These are phyloP conservation scores for Metschnikowia continentalis DNA, from an alignment of 805 yeast species.

Conservation along the genomic window DNA sequence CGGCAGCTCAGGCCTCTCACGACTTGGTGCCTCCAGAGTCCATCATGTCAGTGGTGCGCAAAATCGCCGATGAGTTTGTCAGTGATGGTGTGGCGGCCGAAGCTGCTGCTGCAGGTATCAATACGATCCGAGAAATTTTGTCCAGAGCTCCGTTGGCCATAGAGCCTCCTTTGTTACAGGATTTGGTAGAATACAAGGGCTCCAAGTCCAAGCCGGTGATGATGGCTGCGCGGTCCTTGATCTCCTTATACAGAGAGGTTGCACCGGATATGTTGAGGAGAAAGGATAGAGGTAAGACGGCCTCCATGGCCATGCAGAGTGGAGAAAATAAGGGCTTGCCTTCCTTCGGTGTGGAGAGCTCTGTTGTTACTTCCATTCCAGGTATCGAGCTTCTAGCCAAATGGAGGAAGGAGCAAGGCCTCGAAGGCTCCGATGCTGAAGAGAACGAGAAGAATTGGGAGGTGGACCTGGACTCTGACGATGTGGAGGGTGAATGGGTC, in stretches of 20 bases:
- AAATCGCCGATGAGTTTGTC: slow-evolving; percentile 95
- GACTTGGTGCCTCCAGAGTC: slow-evolving; percentile 97
- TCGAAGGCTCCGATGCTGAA: slow-evolving; percentile 47
- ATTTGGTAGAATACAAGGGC: slow-evolving; percentile 83
- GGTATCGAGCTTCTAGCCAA: slow-evolving; percentile 87
- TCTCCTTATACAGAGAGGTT: slow-evolving; percentile 83
- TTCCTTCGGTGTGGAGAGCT: slow-evolving; percentile 71
- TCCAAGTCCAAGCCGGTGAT: slow-evolving; percentile 91
- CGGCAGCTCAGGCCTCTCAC: slow-evolving; percentile 94
- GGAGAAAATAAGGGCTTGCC: slow-evolving; percentile 50
- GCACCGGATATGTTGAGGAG: slow-evolving; percentile 93
- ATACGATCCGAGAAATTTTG: slow-evolving; percentile 89
- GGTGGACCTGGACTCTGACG: slow-evolving; percentile 53
- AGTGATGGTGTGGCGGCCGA: slow-evolving; percentile 98
- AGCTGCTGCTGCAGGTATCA: slow-evolving; percentile 97
- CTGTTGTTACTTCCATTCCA: slow-evolving; percentile 67
- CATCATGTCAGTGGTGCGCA: slow-evolving; percentile 73
- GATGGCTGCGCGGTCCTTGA: slow-evolving; percentile 88
- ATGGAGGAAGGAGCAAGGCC: slow-evolving; percentile 68
- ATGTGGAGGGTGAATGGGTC: slow-evolving; percentile 90
- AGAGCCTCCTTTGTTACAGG: slow-evolving; percentile 82
- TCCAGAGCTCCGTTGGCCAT: slow-evolving; percentile 94
- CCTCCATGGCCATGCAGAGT: slow-evolving; percentile 70
- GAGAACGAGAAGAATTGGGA: slow-evolving; percentile 55
- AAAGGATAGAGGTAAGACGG: slow-evolving; percentile 91